Base-by-base conservation (phyloP, 768 basidiomycete genomes). In the Erythrobasidium yunnanense region DNA sequence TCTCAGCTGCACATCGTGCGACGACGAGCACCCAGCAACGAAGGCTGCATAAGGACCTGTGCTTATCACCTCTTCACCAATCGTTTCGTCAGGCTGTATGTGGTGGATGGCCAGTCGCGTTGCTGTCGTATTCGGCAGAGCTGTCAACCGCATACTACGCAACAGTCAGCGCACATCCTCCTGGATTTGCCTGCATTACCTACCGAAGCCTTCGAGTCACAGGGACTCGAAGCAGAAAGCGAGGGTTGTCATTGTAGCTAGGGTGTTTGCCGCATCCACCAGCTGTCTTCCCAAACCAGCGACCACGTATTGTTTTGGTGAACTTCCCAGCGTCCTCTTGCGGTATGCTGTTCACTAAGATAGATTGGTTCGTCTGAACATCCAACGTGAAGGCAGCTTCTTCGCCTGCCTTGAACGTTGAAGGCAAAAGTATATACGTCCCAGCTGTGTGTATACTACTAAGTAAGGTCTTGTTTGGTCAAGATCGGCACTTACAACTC, bases 11-110 rank as follows among this genome's bases (percentile, higher is more conserved):
- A 11, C n/a, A 11, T 42, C 18, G 45, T 35, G 42, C 7, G 17
- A 3, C 4, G 54, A 32, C 2, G 56, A 42, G 4, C 27, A 35
- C 4, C 56, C 56, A 3, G 56, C 56, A 7, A 58, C 38, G 25
- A 45, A 58, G 56, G 38, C 47, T 13, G 56, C 56, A 47, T 58
- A 58, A 42, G 7, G 34, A 2, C 56, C 38, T 22, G 34, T 58
- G 11, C 56, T 30, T 35, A 34, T 20, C 7, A 42, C 38, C 38
- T 42, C 38, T 42, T 42, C 38, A n/a, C 38, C 11, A n/a, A 42
- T n/a, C 11, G 11, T 42, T 11, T n/a, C 38, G n/a, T 42, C 38
- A 11, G 38, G n/a, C 11, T 11, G 11, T 11, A 11, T 11, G 11
- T n/a, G 38, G n/a, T n/a, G n/a, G 11, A 42, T n/a, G 38, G 38